These are phyloP conservation scores for Gelatoporia subvermispora DNA, from an alignment of 768 basidiomycete genomes.

Conservation along the genomic window DNA sequence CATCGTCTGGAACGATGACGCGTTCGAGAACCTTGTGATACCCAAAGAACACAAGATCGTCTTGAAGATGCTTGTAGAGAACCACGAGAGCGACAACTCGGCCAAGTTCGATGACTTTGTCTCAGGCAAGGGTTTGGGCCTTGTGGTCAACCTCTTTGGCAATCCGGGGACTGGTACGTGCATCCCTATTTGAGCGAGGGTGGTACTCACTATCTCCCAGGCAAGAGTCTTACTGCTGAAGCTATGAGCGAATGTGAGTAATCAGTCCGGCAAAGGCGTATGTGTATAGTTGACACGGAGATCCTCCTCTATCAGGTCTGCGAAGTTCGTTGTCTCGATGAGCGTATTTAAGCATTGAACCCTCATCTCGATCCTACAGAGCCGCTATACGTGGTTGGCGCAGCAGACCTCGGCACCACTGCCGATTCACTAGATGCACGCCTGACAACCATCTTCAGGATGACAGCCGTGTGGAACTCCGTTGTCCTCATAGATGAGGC, in stretches of 20 bases:
- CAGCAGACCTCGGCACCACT: conserved; percentile 29
- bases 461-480: conserved; percentile 29
- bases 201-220: background rate
- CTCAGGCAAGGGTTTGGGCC: conserved; percentile 31
- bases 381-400: conserved; percentile 31
- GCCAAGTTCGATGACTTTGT: conserved; percentile 30
- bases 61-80: conserved; percentile 25
- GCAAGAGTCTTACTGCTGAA: conserved; percentile 31
- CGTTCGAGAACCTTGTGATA: conserved; percentile 29
- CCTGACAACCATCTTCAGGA: conserved; percentile 27
- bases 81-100: conserved; percentile 17
- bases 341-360: no score
- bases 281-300: background rate
- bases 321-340: conserved; percentile 16
- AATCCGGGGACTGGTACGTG: conserved; percentile 25
- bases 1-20: conserved; percentile 35
- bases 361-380: no score
- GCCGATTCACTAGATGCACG: conserved; percentile 26
- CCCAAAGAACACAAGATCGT: conserved; percentile 24
- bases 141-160: conserved; percentile 30
- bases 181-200: background rate
- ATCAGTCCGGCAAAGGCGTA: background rate
- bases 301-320: conserved; percentile 10
- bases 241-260: conserved; percentile 32
- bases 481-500: conserved; percentile 38